Base-by-base conservation (phyloP, 1,284 basidiomycete species). In the Ustilago cynodontis region DNA sequence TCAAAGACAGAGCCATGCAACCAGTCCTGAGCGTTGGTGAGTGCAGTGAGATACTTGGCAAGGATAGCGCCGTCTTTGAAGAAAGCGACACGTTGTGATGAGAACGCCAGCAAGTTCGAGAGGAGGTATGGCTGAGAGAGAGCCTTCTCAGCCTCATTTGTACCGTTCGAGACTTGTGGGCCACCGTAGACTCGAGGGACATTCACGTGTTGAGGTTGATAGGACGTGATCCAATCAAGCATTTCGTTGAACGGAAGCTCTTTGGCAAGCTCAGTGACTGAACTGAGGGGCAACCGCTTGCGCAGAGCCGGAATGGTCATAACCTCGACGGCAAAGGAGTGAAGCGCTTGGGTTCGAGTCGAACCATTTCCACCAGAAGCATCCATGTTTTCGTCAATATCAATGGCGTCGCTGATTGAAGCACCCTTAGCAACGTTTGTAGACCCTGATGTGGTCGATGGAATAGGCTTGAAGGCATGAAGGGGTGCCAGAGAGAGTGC, bases 11-110 rank as follows among this genome's bases (percentile, higher is more conserved):
- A 45, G 33, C 53, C 43, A 3, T 68, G 60, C 13, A 84, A 50
- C 24, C 71, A 78, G 45, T 83, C 72, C 56, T 83, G 82, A 8
- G 81, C 69, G n/a, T 63, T 60, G 24, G 80, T 77, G 20, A 86
- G 58, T 13, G 77, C 77, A 2, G 63, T 62, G 14, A 86, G 73
- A 33, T 85, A 86, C 14, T 56, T 57, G 18, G 35, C 47, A 1
- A 83, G 58, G 29, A 47, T 53, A 0, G 61, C 55, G 26, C 74
- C 75, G 10, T 65, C 61, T 47, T 77, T 78, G 62, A 83, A 53
- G 45, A 63, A 71, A n/a, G 71, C 47, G 28, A 84, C 71, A 9
- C 82, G 66, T 31, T 72, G 68, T 6, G 77, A 70, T 9, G 63
- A 65, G 37, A 85, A 75, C 1, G 78, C 69, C 1, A 83, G 53